Evolutionary conservation across 768 basidiomycete genomes (phyloP), one percentile per base, ranked within the genome.

Genomic region (Boletellus emodensis): DNA sequence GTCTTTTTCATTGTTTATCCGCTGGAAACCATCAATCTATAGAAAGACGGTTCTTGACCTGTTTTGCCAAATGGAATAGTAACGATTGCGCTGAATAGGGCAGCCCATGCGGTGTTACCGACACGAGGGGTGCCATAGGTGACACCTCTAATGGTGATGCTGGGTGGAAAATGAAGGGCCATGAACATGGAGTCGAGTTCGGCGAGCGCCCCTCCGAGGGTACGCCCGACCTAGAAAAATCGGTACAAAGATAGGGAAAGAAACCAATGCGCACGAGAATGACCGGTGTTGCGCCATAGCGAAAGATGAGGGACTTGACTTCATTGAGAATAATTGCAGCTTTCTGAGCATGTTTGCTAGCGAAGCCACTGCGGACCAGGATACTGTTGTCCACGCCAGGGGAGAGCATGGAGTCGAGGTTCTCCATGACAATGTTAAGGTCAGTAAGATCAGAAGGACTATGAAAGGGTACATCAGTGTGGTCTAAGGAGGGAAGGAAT

Each of bases 381-480:
- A 81, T 74, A 33, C 49, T 64, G 15, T 62, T 63, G 28, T 72
- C 58, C 13, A 82, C 61, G 1, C 81, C 82, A 2, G 83, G 83
- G 69, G 84, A 85, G 7, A 84, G 72, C 0, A 63, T 62, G 1
- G 72, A 26, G 56, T 80, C 64, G 24, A 83, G 68, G 14, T 49
- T 55, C 28, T 66, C 61, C 58, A 71, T 65, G 30, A 65, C 1
- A 44, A 83, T 63, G 50, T 81, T 65, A 46, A 56, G 47, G 58
- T 84, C 80, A 13, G 78, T 83, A 43, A 83, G 63, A 44, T 74
- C 66, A 2, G 82, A 73, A n/a, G 75, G 38, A 46, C 79, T 81
- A 46, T 33, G 40, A 15, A 30, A 48, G 38, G 7, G 40, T 57
- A 6, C 49, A 41, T 24, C 22, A 22, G 38, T n/a, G 32, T 6